These are phyloP conservation scores for Globisporangium megalacanthum DNA, from an alignment of 352 stramenopile species.

Conservation along the genomic window DNA sequence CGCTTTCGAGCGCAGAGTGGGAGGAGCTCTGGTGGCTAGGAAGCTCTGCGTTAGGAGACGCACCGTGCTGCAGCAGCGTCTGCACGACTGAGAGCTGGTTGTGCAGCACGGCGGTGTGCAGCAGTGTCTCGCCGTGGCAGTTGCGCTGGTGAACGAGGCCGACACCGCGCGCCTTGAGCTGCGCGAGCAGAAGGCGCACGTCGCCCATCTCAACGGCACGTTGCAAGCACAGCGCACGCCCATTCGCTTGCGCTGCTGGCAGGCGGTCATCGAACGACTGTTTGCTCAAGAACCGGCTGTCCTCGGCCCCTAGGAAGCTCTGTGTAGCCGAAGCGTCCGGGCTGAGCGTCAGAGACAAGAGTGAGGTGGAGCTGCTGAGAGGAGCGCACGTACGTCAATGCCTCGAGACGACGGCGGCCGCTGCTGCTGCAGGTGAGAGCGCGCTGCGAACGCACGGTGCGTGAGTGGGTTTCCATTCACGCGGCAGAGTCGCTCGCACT, in stretches of 20 bases:
- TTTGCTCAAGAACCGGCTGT: constrained; percentile 43
- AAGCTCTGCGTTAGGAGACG: constrained; percentile 31
- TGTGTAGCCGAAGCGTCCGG: constrained; percentile 6
- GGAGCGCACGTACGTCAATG: constrained; percentile 5
- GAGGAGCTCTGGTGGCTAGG: constrained; percentile 21
- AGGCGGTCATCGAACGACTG: constrained; percentile 20
- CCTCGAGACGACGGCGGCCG: neutral
- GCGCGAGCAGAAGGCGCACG: constrained; percentile 20
- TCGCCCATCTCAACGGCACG: constrained; percentile 56
- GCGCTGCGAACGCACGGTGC: constrained; percentile 25
- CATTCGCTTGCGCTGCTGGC: constrained; percentile 31
- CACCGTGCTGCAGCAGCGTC: constrained; percentile 42
- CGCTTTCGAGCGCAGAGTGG: constrained; percentile 36
- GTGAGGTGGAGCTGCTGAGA: neutral
- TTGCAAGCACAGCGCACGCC: constrained; percentile 31
- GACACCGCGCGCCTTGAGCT: constrained; percentile 9
- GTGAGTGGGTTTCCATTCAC: constrained; percentile 41
- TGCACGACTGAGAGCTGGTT: constrained; percentile 39
- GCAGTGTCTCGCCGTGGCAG: constrained; percentile 51
- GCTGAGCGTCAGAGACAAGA: neutral
- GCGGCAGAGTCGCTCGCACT: constrained; percentile 29
- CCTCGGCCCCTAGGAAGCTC: constrained; percentile 39
- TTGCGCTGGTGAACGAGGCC: constrained; percentile 19
- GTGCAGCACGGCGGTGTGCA: constrained; percentile 66
- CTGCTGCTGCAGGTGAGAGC: constrained; percentile 16